Evolutionary conservation across 2,329 filamentous ascomycete genomes (phyloP).

Genomic region (Thielaviopsis punctulata): DNA sequence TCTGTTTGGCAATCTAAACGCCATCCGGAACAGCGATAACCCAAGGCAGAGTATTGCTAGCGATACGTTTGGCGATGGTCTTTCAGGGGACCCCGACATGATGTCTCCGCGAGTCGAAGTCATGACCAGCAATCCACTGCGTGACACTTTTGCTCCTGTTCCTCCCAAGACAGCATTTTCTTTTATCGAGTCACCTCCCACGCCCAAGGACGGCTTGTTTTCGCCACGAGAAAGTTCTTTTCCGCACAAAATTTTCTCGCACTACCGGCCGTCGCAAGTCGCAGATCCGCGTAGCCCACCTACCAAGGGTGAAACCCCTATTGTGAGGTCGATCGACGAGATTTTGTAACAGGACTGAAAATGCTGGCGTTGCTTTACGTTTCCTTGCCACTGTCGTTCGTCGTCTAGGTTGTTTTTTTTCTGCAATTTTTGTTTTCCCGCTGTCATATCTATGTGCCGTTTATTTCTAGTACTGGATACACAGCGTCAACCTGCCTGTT

Average conservation of each 20-base stretch:
- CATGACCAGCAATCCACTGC: slow-evolving; percentile 53
- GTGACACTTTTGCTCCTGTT: slow-evolving; percentile 18
- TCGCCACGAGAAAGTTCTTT: slow-evolving; percentile 36
- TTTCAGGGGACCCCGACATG: slow-evolving; percentile 34
- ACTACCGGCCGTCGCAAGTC: slow-evolving; percentile 32
- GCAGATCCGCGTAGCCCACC: slow-evolving; percentile 59
- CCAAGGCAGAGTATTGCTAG: background rate
- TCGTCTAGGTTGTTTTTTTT: background rate
- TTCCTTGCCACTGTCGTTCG: background rate
- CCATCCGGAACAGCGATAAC: background rate
- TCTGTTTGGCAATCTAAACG: background rate
- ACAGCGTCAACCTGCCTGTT: too few species aligned
- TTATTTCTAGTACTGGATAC: too few species aligned
- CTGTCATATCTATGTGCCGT: background rate
- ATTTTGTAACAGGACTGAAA: slow-evolving; percentile 35
- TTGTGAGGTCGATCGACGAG: slow-evolving; percentile 63
- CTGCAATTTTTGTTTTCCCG: background rate
- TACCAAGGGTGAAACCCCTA: slow-evolving; percentile 55
- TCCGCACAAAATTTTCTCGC: slow-evolving; percentile 33
- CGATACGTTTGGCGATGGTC: slow-evolving; percentile 9
- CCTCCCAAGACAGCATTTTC: slow-evolving; percentile 27
- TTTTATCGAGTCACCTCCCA: slow-evolving; percentile 35
- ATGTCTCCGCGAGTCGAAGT: slow-evolving; percentile 57
- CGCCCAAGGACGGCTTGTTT: slow-evolving; percentile 34
- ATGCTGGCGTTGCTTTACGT: background rate